Evolutionary conservation across 495 filamentous ascomycete species (phyloP), one percentile per base, ranked within the genome.

Genomic region (Staphylotrichum longicolle): DNA sequence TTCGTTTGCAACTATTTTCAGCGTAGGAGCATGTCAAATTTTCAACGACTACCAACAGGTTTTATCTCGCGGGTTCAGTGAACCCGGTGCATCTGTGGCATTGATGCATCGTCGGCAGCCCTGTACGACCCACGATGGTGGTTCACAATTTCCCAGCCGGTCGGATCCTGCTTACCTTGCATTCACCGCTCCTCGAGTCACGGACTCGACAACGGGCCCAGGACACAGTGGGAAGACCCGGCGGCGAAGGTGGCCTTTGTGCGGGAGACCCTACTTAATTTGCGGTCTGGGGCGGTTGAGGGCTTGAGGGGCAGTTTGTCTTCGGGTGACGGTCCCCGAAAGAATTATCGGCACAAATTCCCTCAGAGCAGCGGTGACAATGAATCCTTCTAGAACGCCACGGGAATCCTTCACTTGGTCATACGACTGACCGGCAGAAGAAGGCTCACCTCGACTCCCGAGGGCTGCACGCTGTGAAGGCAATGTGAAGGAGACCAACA

Each of bases 351-450:
- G 37, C 37, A 39, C 1, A 39, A 39, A 6, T 39, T 39, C 6
- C 6, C 37, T 7, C 5, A 39, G 6, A 39, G 10, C 37, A 39
- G 37, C 37, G 10, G 12, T 3, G 41, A 35, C 12, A 44, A 35
- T 11, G 14, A 45, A 45, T 47, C 42, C 54, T 57, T 57, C 54
- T 46, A 45, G 54, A 57, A 57, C 54, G 32, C 54, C 41, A 46
- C 52, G 14, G 41, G 3, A 15, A 57, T 57, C 54, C 54, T 57
- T 35, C 54, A 15, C 12, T 32, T 32, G 52, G 41, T 46, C 54
- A 46, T 2, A 5, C 27, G 52, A 52, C 32, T 7, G 5, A 7
- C 1, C 37, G 10, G 37, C 37, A 14, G 49, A 52, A 37, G 6
- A 9, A 5, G 4, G 7, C 47, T n/a, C 34, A 27, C 27, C 52